Evolutionary conservation across 208 protist genomes (phyloP).

Genomic region (Leishmania amazonensis): DNA sequence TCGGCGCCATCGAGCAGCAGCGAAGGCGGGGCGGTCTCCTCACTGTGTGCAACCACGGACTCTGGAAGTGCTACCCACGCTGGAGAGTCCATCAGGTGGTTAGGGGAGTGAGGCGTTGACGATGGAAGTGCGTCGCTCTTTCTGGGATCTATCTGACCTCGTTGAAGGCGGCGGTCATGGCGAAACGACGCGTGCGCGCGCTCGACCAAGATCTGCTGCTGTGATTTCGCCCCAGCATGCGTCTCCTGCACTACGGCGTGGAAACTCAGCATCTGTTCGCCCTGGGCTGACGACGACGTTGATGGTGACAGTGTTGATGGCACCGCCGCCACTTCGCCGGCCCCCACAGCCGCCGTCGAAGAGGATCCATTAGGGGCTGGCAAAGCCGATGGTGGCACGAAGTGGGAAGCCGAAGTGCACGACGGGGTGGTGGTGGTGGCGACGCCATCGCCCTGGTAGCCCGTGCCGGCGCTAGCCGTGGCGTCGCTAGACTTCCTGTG

Average conservation of each 20-base stretch:
- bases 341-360: not conserved
- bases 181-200: constrained; percentile 37
- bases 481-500: not conserved
- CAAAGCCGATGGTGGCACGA: not conserved
- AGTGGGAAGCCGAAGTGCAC: not conserved
- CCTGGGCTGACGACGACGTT: not conserved
- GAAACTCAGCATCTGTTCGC: not conserved
- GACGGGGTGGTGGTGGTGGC: not conserved
- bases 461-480: too few species aligned
- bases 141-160: not conserved
- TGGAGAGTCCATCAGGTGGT: not conserved
- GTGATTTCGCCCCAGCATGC: not conserved
- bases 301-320: not conserved
- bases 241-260: not conserved
- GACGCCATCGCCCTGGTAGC: not conserved
- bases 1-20: not conserved
- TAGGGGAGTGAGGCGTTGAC: not conserved
- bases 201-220: constrained; percentile 14
- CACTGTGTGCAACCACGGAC: not conserved
- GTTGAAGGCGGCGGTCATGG: constrained; percentile 31
- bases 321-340: not conserved
- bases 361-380: not conserved
- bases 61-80: constrained; percentile 14
- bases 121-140: not conserved
- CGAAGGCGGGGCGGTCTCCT: not conserved